Evolutionary conservation across 257 asterid genomes (phyloP), one percentile per base, ranked within the genome.

Genomic region (Solanum raphanifolium): DNA sequence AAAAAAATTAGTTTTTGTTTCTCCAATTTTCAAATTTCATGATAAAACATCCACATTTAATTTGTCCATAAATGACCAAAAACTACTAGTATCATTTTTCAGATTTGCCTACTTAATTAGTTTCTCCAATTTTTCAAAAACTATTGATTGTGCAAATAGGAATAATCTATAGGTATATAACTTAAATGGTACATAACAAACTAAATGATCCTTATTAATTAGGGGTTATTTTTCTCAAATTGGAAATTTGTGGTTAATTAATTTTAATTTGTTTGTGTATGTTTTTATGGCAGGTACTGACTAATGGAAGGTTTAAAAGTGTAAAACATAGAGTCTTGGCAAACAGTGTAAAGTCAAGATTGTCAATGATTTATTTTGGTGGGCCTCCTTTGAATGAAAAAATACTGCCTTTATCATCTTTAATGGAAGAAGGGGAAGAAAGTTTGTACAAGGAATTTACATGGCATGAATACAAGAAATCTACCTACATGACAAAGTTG

Each of bases 341-440:
- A 18, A 68, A 46, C 72, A 85, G 74, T 66, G 7, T 25, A 9
- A 86, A 35, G 29, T 21, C 90, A 29, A 85, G 88, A 35, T 25
- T 86, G 66, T 88, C 88, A 6, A 86, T 88, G 90, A 88, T 88
- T 5, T 88, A 88, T 75, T 88, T 88, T 66, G 88, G 90, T 35
- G 90, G 87, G 4, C 87, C 90, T 5, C 87, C 88, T 1, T 88
- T 88, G 84, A 65, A 25, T 62, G 84, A 78, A 66, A 88, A 88
- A 65, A 88, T 88, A 52, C 76, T 62, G 48, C 87, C 90, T 9
- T 65, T 88, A 68, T 32, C 90, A 3, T 85, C 36, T 18, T 62
- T 88, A 62, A 88, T 86, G 86, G 83, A 86, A 39, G 75, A 79
- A 60, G 90, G 66, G 21, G 90, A 88, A 76, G 88, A 88, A 52